These are phyloP conservation scores for Poterioochromonas sp. DNA, from an alignment of 352 stramenopile species.

Conservation along the genomic window DNA sequence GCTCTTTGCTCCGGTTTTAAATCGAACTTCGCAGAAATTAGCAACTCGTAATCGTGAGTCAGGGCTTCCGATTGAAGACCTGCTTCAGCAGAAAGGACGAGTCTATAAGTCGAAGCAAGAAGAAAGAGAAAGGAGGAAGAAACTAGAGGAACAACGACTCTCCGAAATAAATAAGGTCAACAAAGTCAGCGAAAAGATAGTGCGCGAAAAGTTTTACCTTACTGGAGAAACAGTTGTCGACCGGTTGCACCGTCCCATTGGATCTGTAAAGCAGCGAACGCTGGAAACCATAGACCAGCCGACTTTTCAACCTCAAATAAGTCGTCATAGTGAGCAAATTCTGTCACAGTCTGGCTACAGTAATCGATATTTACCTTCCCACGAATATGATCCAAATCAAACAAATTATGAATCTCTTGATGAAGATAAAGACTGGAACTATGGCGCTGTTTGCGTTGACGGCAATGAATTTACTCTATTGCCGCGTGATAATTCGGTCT, in stretches of 20 bases:
- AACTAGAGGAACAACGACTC: neutral
- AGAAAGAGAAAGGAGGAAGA: neutral
- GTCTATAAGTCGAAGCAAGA: neutral
- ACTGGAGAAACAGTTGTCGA: neutral
- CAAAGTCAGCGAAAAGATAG: neutral
- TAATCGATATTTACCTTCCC: neutral
- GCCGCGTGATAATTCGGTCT: neutral
- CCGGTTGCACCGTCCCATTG: neutral
- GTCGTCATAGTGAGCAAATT: neutral
- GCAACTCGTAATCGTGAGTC: neutral
- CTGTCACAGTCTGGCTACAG: neutral
- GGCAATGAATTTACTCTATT: no score
- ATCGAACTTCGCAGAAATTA: neutral
- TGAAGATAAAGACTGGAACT: no score
- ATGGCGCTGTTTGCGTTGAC: no score
- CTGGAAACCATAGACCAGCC: neutral
- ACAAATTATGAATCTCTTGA: neutral
- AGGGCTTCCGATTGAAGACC: neutral
- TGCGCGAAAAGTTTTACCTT: neutral
- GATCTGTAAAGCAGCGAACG: neutral
- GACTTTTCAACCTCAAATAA: constrained; percentile 2
- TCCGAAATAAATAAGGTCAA: neutral
- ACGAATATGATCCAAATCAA: neutral
- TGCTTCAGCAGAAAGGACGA: neutral
- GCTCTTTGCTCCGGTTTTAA: neutral